Conservation (phyloP, 306 rosid species). For the Acacia crassicarpa region DNA sequence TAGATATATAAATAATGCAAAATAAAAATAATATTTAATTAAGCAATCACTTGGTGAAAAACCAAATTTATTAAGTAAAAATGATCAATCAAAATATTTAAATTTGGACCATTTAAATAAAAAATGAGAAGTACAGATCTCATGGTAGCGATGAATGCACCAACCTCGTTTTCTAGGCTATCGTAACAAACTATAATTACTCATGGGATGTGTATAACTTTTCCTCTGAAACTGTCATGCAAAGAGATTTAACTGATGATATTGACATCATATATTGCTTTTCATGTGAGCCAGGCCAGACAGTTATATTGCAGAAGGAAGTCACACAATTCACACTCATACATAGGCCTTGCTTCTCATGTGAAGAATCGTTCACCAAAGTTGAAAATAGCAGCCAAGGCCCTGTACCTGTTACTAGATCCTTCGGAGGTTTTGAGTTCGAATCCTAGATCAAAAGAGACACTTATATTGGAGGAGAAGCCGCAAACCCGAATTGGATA, state of each 20-base stretch:
- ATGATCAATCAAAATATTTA: background rate
- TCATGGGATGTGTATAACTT: background rate
- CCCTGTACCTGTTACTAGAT: no score
- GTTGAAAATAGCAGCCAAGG: no score
- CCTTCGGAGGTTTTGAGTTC: no score
- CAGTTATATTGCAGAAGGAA: background rate
- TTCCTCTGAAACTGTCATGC: background rate
- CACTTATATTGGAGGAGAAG: no score
- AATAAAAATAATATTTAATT: background rate
- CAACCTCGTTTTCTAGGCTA: background rate
- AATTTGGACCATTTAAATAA: no score
- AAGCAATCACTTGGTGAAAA: background rate
- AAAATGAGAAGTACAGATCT: background rate
- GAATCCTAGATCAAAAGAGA: no score
- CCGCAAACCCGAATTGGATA: no score
- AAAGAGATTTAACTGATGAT: background rate
- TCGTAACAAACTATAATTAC: background rate
- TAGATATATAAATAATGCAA: background rate
- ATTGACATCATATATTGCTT: background rate
- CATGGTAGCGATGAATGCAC: background rate
- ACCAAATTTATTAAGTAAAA: background rate
- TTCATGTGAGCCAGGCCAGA: background rate
- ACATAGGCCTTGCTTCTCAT: background rate
- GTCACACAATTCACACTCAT: background rate
- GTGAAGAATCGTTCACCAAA: background rate